A percentile compares a stretch with the other conserved stretches of the same genome.
Conservation (phyloP, 768 basidiomycete genomes). For the Wakefieldia striispora region DNA sequence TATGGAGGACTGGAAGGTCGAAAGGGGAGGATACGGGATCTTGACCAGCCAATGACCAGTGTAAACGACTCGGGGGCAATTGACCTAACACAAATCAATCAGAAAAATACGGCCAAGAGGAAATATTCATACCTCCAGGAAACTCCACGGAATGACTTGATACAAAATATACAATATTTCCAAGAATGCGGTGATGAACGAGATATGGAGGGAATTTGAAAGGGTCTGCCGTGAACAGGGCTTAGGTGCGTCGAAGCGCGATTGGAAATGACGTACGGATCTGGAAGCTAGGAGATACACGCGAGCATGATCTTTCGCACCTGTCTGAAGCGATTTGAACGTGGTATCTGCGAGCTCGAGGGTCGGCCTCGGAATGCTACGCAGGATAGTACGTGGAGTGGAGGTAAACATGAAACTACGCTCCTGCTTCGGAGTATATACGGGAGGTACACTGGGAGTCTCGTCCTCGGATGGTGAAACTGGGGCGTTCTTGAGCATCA, state of each 20-base stretch:
- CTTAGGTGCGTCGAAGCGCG: neutral
- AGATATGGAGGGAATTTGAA: conserved; percentile 65
- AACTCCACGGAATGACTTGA: conserved; percentile 53
- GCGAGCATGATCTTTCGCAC: conserved; percentile 18
- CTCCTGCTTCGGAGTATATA: conserved; percentile 19
- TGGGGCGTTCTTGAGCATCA: conserved; percentile 46
- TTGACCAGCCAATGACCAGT: conserved; percentile 14
- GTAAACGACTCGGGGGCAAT: conserved; percentile 9
- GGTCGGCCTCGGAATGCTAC: conserved; percentile 19
- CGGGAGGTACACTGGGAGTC: neutral
- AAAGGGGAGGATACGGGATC: conserved; percentile 49
- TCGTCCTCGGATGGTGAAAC: conserved; percentile 36
- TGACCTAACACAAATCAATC: conserved; percentile 14
- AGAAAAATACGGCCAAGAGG: neutral
- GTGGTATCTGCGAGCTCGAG: conserved; percentile 22
- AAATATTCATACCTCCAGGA: conserved; percentile 35
- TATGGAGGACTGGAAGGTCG: conserved; percentile 42
- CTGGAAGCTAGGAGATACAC: conserved; percentile 23
- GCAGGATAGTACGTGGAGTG: conserved; percentile 29
- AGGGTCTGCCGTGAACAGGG: conserved; percentile 42
- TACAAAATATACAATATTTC: conserved; percentile 56
- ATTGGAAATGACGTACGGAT: conserved; percentile 21
- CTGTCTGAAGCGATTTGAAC: conserved; percentile 18
- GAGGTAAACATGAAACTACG: conserved; percentile 16
- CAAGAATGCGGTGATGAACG: conserved; percentile 48